Percentiles rank a stretch among this genome's conserved stretches.
These are phyloP conservation scores for Viola odorata DNA, from an alignment of 345 rosid genomes.

Conservation along the genomic window DNA sequence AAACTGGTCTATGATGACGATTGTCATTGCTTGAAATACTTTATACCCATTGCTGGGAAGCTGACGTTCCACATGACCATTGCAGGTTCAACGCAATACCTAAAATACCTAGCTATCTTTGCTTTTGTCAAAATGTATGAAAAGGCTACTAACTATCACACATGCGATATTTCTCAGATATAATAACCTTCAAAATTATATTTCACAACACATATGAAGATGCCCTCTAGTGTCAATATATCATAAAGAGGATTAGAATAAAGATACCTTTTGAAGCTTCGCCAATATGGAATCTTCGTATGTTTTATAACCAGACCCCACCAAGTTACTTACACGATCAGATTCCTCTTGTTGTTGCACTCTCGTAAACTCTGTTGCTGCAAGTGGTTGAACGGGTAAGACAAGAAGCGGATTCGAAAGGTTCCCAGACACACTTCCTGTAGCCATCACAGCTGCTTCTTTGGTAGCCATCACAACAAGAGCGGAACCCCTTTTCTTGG, in stretches of 20 bases:
- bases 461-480: slow-evolving; percentile 72
- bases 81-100: background rate
- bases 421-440: slow-evolving; percentile 50
- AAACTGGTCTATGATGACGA: too few species aligned
- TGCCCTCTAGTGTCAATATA: too few species aligned
- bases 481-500: slow-evolving; percentile 73
- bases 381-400: slow-evolving; percentile 55
- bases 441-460: slow-evolving; percentile 77
- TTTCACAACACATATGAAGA: too few species aligned
- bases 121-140: too few species aligned
- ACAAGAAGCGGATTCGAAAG: slow-evolving; percentile 73
- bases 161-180: too few species aligned
- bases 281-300: slow-evolving; percentile 65
- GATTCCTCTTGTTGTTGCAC: slow-evolving; percentile 37
- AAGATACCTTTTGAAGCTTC: slow-evolving; percentile 52
- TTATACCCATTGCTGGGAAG: background rate
- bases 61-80: background rate
- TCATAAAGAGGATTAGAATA: background rate
- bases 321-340: slow-evolving; percentile 44
- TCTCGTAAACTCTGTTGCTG: slow-evolving; percentile 30
- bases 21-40: background rate
- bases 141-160: too few species aligned
- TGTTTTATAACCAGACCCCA: slow-evolving; percentile 68
- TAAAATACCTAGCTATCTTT: background rate
- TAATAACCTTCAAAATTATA: too few species aligned